Evolutionary conservation across 352 stramenopile genomes (phyloP).

Genomic region (Phytophthora fragariaefolia): DNA sequence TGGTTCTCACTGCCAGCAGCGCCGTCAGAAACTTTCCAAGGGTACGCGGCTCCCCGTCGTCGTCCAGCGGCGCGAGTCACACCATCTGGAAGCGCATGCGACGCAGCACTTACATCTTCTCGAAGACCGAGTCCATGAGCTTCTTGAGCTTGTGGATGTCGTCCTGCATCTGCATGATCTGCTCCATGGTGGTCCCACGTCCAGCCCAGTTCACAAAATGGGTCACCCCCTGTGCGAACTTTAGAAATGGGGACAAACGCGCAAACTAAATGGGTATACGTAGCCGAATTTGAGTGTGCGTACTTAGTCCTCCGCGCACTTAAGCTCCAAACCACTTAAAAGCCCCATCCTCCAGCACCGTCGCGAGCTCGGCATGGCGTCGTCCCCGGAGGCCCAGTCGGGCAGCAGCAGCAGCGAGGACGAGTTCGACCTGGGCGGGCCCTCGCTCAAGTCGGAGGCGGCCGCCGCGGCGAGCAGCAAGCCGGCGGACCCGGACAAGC

Average conservation of each 20-base stretch:
- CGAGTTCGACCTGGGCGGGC: slow-evolving; percentile 70
- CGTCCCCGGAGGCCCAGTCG: slow-evolving; percentile 60
- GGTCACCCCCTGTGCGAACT: too few species aligned
- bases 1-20: slow-evolving; percentile 56
- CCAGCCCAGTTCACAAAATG: too few species aligned
- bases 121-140: slow-evolving; percentile 89
- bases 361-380: too few species aligned
- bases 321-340: too few species aligned
- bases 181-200: slow-evolving; percentile 82
- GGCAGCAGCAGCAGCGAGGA: slow-evolving; percentile 79
- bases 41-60: too few species aligned
- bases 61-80: not conserved
- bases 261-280: too few species aligned
- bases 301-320: too few species aligned
- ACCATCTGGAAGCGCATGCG: not conserved
- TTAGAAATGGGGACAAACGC: too few species aligned
- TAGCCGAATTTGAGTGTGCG: too few species aligned
- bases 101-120: slow-evolving; percentile 69
- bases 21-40: too few species aligned
- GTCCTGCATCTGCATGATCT: slow-evolving; percentile 92
- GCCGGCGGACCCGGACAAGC: slow-evolving; percentile 46
- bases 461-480: slow-evolving; percentile 14
- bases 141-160: slow-evolving; percentile 93
- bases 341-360: too few species aligned
- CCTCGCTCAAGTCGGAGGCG: slow-evolving; percentile 33